Evolutionary conservation across 2,329 filamentous ascomycete species (phyloP), one percentile per base, ranked within the genome.

Genomic region (Cercospora sp.): DNA sequence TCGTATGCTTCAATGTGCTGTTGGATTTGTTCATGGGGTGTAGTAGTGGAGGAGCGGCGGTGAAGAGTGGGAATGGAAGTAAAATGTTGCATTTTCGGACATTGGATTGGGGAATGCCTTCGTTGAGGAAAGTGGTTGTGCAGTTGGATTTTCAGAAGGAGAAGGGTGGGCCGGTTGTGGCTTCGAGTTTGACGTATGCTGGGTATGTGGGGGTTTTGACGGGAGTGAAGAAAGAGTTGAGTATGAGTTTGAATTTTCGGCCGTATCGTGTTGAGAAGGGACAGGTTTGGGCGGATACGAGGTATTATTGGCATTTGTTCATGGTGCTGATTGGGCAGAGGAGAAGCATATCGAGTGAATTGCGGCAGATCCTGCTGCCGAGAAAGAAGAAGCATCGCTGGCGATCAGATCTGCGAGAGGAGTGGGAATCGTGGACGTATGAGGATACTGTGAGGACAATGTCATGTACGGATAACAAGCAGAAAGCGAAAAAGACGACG

Each of bases 21-120:
- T 80, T 91, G 1, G 89, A 91, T 72, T 78, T 86, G 5, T 79
- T 91, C 40, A 84, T 91, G 78, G 89, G 88, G 2, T 91, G 89
- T 74, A 90, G 88, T 1, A 89, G 86, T 68, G 86, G 86, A 23
- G 86, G 82, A 16, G 79, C 80, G 5, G 69, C 75, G 36, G 75
- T 80, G 8, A 68, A 71, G 33, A 74, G 73, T 23, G 69, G 63
- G 10, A 70, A 72, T 2, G 59, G 63, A 70, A 68, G 71, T 20
- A 77, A 79, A 40, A 82, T 88, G 79, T 73, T 87, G 69, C 86
- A 88, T 75, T 88, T 87, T 70, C 79, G 86, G 16, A 86, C 84
- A 3, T 69, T 84, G 48, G 82, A 84, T 68, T 84, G 82, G 82
- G 79, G 75, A 1, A 84, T 84, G 81, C 78, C 81, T 65, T 70